Percentiles rank a stretch among this genome's conserved stretches.
phyloP scores from a whole-genome alignment of 2,329 filamentous ascomycete genomes.

The Xylaria multiplex region DNA sequence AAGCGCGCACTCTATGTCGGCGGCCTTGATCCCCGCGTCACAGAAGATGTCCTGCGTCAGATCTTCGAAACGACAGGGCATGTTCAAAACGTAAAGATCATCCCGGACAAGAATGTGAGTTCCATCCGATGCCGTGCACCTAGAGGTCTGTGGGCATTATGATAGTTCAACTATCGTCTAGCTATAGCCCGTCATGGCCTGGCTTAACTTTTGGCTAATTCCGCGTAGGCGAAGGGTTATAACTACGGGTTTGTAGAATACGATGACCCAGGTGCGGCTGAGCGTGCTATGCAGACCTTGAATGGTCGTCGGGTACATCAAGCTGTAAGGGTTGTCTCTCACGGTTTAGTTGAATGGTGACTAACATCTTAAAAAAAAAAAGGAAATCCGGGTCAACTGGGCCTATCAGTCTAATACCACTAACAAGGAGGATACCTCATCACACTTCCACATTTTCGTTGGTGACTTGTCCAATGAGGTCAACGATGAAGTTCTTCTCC shows the following conservation, averaged over 20 bases:
- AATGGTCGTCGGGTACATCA: constrained; percentile 97
- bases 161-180: neutral
- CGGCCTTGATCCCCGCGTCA: constrained; percentile 92
- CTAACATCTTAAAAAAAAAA: constrained; percentile 52
- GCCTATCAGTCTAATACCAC: constrained; percentile 95
- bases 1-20: constrained; percentile 97
- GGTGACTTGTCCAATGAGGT: constrained; percentile 98
- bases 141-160: neutral
- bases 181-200: neutral
- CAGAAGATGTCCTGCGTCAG: constrained; percentile 94
- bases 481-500: constrained; percentile 92
- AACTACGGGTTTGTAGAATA: constrained; percentile 99
- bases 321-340: constrained; percentile 69
- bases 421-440: constrained; percentile 96
- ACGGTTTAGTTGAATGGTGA: neutral
- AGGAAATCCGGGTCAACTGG: constrained; percentile 99
- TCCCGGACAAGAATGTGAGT: constrained; percentile 98
- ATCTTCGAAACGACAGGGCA: constrained; percentile 99
- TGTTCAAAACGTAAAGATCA: constrained; percentile 99
- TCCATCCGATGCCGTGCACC: constrained; percentile 2
- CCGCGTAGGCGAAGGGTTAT: constrained; percentile 83
- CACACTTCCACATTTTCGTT: constrained; percentile 99
- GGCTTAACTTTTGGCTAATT: constrained; percentile 13
- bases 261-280: constrained; percentile 94
- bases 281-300: constrained; percentile 95